Evolutionary conservation across 2,329 filamentous ascomycete species (phyloP), one percentile per base, ranked within the genome.

Genomic region (Cladosporium sp.): DNA sequence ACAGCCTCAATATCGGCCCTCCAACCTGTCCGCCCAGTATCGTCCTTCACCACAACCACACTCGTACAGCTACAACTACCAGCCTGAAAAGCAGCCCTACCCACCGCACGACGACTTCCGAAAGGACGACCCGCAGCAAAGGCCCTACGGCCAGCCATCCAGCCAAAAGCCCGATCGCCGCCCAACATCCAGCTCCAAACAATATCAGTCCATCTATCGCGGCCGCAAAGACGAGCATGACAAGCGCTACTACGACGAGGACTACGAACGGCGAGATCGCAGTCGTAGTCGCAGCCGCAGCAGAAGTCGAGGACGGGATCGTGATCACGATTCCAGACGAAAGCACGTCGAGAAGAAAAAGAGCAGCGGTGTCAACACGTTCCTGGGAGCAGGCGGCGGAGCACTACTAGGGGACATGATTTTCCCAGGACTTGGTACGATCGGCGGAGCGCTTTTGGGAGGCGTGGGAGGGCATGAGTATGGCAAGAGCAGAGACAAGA

Each of bases 301-400:
- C n/a, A 48, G 65, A 21, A 60, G 58, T 21, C 54, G 39, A n/a
- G 67, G 69, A 26, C 67, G 67, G 51, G 64, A 69, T 51, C 67
- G 67, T 43, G 64, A 69, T 34, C 65, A 63, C 30, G 49, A 62
- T 21, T 30, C 53, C 30, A 36, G 57, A 32, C 63, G 65, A 8
- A 53, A 32, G 23, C 64, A 66, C 26, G 59, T 58, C 13, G 61
- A 68, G n/a, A 62, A 62, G 60, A 70, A 62, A 70, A 70, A 64
- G 69, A 76, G 21, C 25, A 65, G 54, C n/a, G 76, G 66, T 13
- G 69, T 72, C 7, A 69, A 79, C 36, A 80, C 79, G 0, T 82
- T 82, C 59, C 69, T 82, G 0, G 80, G 80, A 56, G 80, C 80
- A 0, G 79, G 80, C 11, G 80, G 76, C 2, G 80, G 80, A 14